Percentiles rank a stretch among this genome's conserved stretches.
phyloP scores from a whole-genome alignment of 257 asterid species.

The Ballota nigra region DNA sequence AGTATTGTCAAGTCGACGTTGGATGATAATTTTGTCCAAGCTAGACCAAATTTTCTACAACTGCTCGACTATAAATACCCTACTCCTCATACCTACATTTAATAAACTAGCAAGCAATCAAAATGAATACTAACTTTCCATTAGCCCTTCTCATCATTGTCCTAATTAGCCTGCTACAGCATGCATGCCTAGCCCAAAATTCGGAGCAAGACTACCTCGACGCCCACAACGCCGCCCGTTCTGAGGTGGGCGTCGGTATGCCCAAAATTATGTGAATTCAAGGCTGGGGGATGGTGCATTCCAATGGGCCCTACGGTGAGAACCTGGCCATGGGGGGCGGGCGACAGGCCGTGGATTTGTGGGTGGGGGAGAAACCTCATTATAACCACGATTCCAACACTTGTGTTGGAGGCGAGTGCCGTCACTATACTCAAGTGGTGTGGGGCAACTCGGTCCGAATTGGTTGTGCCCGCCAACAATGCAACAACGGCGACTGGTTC shows the following conservation, averaged over 20 bases:
- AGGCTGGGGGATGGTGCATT: constrained; percentile 35
- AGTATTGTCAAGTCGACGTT: not conserved
- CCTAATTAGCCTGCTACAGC: not conserved
- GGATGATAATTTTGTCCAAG: not conserved
- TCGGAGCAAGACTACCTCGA: constrained; percentile 33
- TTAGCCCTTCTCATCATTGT: constrained; percentile 12
- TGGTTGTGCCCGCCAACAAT: constrained; percentile 37
- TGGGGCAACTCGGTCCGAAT: constrained; percentile 38
- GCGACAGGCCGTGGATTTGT: constrained; percentile 27
- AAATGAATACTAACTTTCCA: constrained; percentile 1
- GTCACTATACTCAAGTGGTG: constrained; percentile 52
- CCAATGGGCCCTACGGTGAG: constrained; percentile 39
- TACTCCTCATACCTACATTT: not conserved
- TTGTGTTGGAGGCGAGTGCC: constrained; percentile 27
- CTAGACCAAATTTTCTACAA: not conserved
- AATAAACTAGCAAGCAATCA: not conserved
- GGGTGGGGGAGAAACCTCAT: constrained; percentile 36
- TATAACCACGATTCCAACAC: constrained; percentile 33
- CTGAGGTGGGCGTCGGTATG: constrained; percentile 40
- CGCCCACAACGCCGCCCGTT: constrained; percentile 42
- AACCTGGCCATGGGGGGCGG: constrained; percentile 39
- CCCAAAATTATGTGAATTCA: constrained; percentile 35
- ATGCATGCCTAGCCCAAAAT: constrained; percentile 30
- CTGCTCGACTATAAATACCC: constrained; percentile 3
- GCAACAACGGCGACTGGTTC: constrained; percentile 34